Evolutionary conservation across 1,284 basidiomycete genomes (phyloP).

Genomic region (Cystobasidium pallidum): DNA sequence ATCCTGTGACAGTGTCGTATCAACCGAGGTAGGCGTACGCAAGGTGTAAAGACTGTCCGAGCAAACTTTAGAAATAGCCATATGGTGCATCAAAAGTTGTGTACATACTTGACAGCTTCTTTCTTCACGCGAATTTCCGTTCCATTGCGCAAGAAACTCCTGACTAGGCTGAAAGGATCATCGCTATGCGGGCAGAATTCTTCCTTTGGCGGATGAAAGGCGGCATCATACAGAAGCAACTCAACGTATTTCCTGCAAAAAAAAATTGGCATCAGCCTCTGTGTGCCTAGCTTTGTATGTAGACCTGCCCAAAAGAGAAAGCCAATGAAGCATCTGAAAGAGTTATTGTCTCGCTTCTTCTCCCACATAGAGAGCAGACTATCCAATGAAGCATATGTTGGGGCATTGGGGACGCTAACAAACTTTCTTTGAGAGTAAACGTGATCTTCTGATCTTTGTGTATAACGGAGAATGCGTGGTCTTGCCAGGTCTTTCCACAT

Average conservation of each 20-base stretch:
- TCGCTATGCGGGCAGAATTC: slow-evolving; percentile 14
- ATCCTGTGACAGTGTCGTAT: neutral
- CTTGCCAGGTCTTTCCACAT: slow-evolving; percentile 2
- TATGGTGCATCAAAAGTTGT: neutral
- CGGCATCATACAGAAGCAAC: slow-evolving; percentile 24
- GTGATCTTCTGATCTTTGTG: slow-evolving; percentile 16
- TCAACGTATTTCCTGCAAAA: slow-evolving; percentile 32
- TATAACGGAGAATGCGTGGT: slow-evolving; percentile 11
- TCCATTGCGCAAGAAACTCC: slow-evolving; percentile 1
- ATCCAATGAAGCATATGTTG: slow-evolving; percentile 7
- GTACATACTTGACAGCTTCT: slow-evolving; percentile 13
- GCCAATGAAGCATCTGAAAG: slow-evolving; percentile 6
- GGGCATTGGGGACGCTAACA: neutral
- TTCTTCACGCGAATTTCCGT: slow-evolving; percentile 20
- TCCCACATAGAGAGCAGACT: slow-evolving; percentile 16
- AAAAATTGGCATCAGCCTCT: too few species aligned
- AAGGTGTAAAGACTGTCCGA: slow-evolving; percentile 5
- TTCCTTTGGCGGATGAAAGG: slow-evolving; percentile 8
- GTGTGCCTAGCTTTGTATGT: neutral
- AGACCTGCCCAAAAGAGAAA: slow-evolving; percentile 9
- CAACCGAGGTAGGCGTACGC: slow-evolving; percentile 9
- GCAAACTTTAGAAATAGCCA: neutral
- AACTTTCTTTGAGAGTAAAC: slow-evolving; percentile 4
- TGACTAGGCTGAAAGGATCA: slow-evolving; percentile 14
- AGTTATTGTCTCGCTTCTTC: slow-evolving; percentile 4